phyloP scores from a whole-genome alignment of 345 rosid genomes.

The Excoecaria agallocha region DNA sequence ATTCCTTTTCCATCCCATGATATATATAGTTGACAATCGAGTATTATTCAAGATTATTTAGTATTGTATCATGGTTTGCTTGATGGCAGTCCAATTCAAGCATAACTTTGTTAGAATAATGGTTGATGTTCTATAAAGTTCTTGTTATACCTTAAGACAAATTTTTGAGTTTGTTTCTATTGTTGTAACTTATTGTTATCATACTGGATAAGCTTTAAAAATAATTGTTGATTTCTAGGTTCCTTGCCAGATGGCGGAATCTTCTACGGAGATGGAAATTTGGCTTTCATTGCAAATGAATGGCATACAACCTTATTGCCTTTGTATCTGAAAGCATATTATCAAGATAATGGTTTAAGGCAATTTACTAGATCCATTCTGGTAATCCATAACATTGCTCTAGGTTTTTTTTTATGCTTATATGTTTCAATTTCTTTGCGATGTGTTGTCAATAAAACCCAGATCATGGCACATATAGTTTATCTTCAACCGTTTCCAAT shows the following conservation, averaged over 20 bases:
- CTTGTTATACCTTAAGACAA: background rate
- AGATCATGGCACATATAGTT: background rate
- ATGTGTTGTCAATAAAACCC: background rate
- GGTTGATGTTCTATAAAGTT: background rate
- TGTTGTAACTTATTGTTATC: background rate
- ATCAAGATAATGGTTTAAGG: slow-evolving; percentile 88
- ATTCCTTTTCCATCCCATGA: background rate
- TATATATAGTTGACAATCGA: background rate
- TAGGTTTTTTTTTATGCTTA: slow-evolving; percentile 52
- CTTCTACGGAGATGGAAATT: slow-evolving; percentile 96
- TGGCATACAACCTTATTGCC: slow-evolving; percentile 98
- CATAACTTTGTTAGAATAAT: background rate
- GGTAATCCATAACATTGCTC: slow-evolving; percentile 88
- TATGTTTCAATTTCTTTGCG: slow-evolving; percentile 13
- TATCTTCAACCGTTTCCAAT: background rate
- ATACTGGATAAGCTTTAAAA: too few relatives aligned
- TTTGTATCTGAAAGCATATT: slow-evolving; percentile 83
- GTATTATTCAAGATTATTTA: background rate
- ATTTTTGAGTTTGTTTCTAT: slow-evolving; percentile 1
- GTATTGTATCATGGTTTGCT: background rate
- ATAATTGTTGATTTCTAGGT: slow-evolving; percentile 40
- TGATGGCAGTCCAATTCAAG: background rate
- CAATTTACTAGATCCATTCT: slow-evolving; percentile 70
- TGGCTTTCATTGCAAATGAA: slow-evolving; percentile 95
- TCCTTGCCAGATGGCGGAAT: slow-evolving; percentile 98